Evolutionary conservation across 2,329 filamentous ascomycete species (phyloP).

Genomic region (Tolypocladium ophioglossoides): DNA sequence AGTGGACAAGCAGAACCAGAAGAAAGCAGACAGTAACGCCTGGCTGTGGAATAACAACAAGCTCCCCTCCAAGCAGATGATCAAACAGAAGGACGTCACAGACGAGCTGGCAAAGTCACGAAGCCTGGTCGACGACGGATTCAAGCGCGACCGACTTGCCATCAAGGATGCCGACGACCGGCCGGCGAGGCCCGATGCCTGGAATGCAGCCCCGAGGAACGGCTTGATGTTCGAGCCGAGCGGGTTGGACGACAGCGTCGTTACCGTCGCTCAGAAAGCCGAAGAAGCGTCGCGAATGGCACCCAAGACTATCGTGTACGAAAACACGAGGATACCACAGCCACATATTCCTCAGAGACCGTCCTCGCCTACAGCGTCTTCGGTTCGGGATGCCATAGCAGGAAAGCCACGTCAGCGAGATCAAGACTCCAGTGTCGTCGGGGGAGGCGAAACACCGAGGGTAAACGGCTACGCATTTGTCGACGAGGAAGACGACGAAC

Average conservation of each 20-base stretch:
- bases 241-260: conserved; percentile 44
- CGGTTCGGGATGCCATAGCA: conserved; percentile 73
- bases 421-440: conserved; percentile 44
- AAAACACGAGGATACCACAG: conserved; percentile 68
- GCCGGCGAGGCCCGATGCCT: conserved; percentile 66
- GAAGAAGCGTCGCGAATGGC: conserved; percentile 62
- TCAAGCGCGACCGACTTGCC: conserved; percentile 45
- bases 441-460: conserved; percentile 69
- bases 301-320: conserved; percentile 68
- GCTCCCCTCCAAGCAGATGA: conserved; percentile 68
- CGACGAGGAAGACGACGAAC: conserved; percentile 53
- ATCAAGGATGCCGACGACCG: conserved; percentile 60
- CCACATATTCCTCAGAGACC: conserved; percentile 37
- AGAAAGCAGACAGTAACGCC: conserved; percentile 70
- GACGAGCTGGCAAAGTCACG: conserved; percentile 36
- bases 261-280: conserved; percentile 57
- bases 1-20: conserved; percentile 81
- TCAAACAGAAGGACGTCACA: conserved; percentile 54
- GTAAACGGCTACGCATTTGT: conserved; percentile 95
- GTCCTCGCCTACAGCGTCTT: conserved; percentile 72
- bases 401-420: conserved; percentile 54
- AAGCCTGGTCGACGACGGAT: conserved; percentile 45
- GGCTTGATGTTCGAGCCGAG: conserved; percentile 77
- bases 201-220: conserved; percentile 68
- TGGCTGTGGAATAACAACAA: conserved; percentile 90